Evolutionary conservation across 2,329 filamentous ascomycete species (phyloP).

Genomic region (Dissoconium aciculare): DNA sequence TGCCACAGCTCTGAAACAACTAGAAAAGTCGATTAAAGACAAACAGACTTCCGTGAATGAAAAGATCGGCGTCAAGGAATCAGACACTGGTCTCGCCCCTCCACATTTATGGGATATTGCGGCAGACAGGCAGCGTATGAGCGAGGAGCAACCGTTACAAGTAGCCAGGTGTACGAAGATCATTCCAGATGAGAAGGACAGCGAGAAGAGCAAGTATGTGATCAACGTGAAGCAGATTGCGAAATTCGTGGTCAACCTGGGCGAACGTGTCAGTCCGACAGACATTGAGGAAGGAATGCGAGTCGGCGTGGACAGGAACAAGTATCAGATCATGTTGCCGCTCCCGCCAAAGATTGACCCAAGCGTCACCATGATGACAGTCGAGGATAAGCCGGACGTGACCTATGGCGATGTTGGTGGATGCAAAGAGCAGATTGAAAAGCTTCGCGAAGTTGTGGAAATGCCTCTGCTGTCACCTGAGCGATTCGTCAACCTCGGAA

Average conservation of each 20-base stretch:
- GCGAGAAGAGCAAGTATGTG: slow-evolving; percentile 98
- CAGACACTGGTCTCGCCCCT: slow-evolving; percentile 92
- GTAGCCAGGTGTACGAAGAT: slow-evolving; percentile 98
- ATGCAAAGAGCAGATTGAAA: slow-evolving; percentile 99
- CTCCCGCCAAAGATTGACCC: slow-evolving; percentile 97
- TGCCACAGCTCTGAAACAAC: slow-evolving; percentile 81
- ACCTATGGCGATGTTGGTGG: slow-evolving; percentile 98
- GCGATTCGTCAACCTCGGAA: slow-evolving; percentile 95
- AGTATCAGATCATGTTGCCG: slow-evolving; percentile 96
- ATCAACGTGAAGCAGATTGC: slow-evolving; percentile 99
- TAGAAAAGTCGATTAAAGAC: slow-evolving; percentile 99
- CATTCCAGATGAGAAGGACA: slow-evolving; percentile 88
- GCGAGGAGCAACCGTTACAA: slow-evolving; percentile 92
- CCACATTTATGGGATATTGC: slow-evolving; percentile 98
- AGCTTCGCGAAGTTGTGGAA: slow-evolving; percentile 94
- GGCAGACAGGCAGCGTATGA: slow-evolving; percentile 95
- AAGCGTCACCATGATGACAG: slow-evolving; percentile 99
- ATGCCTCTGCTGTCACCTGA: slow-evolving; percentile 95
- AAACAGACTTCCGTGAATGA: slow-evolving; percentile 97
- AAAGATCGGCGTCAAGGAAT: slow-evolving; percentile 87
- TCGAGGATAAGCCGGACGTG: slow-evolving; percentile 98
- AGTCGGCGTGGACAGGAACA: slow-evolving; percentile 92
- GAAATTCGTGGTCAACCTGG: slow-evolving; percentile 96
- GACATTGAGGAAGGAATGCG: slow-evolving; percentile 99
- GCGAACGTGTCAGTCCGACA: slow-evolving; percentile 89